Conservation (phyloP, 108 stramenopile genomes). For the Fragilariopsis cylindrus region DNA sequence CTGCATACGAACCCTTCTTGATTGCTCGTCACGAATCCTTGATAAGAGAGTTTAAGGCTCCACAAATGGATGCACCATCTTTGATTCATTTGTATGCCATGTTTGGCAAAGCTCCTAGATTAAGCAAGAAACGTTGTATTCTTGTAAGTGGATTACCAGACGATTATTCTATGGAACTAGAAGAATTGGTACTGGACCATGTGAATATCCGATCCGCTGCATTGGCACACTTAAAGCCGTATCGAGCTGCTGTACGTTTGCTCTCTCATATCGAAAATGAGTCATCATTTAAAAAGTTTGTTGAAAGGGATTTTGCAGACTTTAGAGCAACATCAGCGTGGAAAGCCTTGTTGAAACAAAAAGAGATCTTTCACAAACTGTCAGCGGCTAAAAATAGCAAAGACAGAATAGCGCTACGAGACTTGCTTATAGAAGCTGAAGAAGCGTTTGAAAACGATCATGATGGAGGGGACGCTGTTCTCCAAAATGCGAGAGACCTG, state of each 20-base stretch:
- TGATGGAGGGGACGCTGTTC: constrained; percentile 1
- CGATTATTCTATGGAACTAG: constrained; percentile 14
- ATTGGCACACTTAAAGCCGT: background rate
- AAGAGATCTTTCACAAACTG: background rate
- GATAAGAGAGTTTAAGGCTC: constrained; percentile 8
- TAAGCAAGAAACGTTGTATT: background rate
- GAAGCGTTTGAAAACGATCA: constrained; percentile 6
- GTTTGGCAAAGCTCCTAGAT: constrained; percentile 12
- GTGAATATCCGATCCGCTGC: background rate
- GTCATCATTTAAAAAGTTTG: constrained; percentile 10
- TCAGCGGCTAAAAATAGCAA: background rate
- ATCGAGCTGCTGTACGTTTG: constrained; percentile 10
- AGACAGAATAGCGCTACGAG: constrained; percentile 1
- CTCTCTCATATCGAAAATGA: constrained; percentile 21
- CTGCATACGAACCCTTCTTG: background rate
- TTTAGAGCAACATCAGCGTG: background rate
- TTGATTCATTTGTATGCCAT: constrained; percentile 8
- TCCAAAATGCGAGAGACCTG: constrained; percentile 1
- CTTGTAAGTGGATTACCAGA: constrained; percentile 6
- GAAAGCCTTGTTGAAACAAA: background rate
- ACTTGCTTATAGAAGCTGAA: constrained; percentile 10
- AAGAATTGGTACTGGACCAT: constrained; percentile 12
- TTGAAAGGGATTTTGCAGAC: constrained; percentile 13
- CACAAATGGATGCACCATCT: constrained; percentile 9
- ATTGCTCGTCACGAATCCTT: constrained; percentile 4